phyloP scores from a whole-genome alignment of 2,329 filamentous ascomycete species.

The Nigrospora oryzae region DNA sequence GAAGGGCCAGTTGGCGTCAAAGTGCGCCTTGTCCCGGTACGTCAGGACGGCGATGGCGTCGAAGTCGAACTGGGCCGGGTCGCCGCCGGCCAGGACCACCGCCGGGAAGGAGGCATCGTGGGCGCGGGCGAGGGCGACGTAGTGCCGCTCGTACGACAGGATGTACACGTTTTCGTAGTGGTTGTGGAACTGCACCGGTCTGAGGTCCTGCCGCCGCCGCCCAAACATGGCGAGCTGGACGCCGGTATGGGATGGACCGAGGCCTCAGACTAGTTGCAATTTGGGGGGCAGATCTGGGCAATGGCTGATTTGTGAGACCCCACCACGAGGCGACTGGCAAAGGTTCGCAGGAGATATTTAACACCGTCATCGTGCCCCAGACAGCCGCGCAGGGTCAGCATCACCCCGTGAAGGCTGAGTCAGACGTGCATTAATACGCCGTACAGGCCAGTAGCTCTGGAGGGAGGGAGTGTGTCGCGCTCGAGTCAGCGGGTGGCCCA shows the following conservation, averaged over 20 bases:
- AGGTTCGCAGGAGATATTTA: too few relatives aligned
- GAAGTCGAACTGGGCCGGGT: conserved; percentile 8
- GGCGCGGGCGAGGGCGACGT: conserved; percentile 7
- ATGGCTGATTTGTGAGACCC: not conserved
- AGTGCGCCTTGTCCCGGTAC: conserved; percentile 8
- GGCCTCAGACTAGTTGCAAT: not conserved
- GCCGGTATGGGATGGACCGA: not conserved
- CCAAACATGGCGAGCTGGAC: not conserved
- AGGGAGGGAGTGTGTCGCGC: too few relatives aligned
- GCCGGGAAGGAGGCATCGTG: conserved; percentile 3
- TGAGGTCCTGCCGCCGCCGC: conserved; percentile 5
- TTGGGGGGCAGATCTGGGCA: not conserved
- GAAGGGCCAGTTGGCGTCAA: conserved; percentile 6
- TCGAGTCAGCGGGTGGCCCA: too few relatives aligned
- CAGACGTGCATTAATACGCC: not conserved
- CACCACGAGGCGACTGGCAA: not conserved
- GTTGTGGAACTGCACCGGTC: conserved; percentile 12
- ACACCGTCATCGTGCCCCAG: not conserved
- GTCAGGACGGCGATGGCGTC: conserved; percentile 13
- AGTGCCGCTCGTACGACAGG: conserved; percentile 10
- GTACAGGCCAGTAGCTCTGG: not conserved
- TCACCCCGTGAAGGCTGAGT: too few relatives aligned
- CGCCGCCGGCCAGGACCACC: conserved; percentile 7
- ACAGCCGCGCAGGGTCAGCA: not conserved
- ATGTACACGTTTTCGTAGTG: conserved; percentile 16